These are phyloP conservation scores for Ascochyta pisi DNA, from an alignment of 2,329 filamentous ascomycete species.

Conservation along the genomic window DNA sequence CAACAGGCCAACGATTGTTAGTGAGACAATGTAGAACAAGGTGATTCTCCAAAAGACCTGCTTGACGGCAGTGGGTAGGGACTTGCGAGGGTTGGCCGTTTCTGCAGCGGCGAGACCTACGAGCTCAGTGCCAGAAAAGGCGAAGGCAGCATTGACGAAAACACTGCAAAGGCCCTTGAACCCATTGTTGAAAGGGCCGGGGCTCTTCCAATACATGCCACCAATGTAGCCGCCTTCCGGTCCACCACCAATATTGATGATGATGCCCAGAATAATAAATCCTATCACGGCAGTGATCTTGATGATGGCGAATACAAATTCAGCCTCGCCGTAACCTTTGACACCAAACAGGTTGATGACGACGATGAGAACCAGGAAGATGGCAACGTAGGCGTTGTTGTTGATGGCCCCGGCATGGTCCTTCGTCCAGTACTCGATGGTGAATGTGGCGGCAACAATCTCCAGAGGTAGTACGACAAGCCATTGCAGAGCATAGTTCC, in stretches of 20 bases:
- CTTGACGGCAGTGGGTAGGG: slow-evolving; percentile 53
- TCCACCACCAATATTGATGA: slow-evolving; percentile 80
- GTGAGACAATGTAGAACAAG: slow-evolving; percentile 82
- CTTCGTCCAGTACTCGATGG: slow-evolving; percentile 79
- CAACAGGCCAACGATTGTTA: slow-evolving; percentile 80
- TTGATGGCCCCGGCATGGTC: slow-evolving; percentile 50
- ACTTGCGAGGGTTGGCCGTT: slow-evolving; percentile 62
- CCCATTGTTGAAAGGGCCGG: slow-evolving; percentile 81
- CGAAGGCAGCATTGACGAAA: slow-evolving; percentile 69
- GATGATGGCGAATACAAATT: slow-evolving; percentile 85
- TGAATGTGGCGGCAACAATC: slow-evolving; percentile 85
- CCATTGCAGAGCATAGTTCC: slow-evolving; percentile 94
- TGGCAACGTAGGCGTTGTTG: slow-evolving; percentile 72
- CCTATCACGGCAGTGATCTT: slow-evolving; percentile 87
- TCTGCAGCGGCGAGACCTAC: slow-evolving; percentile 67
- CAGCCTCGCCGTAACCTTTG: slow-evolving; percentile 86
- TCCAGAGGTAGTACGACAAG: slow-evolving; percentile 82
- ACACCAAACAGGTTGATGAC: slow-evolving; percentile 73
- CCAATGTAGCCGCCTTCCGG: slow-evolving; percentile 75
- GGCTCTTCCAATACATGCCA: slow-evolving; percentile 75
- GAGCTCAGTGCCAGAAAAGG: slow-evolving; percentile 68
- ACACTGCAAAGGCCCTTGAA: slow-evolving; percentile 70
- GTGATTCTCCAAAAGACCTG: slow-evolving; percentile 58
- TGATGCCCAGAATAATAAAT: slow-evolving; percentile 86
- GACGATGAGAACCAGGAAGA: slow-evolving; percentile 80